Percentiles rank a stretch among this genome's conserved stretches.
These are phyloP conservation scores for Fusarium sp. DNA, from an alignment of 2,329 filamentous ascomycete species.

Conservation along the genomic window DNA sequence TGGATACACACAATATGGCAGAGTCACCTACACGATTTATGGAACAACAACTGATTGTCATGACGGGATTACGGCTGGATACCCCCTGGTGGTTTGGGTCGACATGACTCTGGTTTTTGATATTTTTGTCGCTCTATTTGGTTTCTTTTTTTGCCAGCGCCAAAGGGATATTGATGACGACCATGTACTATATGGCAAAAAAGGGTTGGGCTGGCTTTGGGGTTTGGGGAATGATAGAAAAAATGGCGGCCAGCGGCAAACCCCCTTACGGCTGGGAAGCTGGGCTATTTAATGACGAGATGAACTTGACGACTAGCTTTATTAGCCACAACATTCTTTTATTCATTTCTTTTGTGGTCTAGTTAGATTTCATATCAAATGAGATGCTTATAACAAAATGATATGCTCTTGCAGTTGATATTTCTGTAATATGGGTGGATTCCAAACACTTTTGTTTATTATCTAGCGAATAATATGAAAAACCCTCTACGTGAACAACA, in stretches of 20 bases:
- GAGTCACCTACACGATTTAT: conserved; percentile 28
- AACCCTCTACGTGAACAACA: conserved; percentile 27
- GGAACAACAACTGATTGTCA: conserved; percentile 26
- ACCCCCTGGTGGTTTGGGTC: conserved; percentile 27
- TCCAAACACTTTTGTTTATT: conserved; percentile 26
- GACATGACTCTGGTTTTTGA: conserved; percentile 15
- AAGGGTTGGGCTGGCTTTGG: conserved; percentile 22
- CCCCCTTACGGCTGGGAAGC: conserved; percentile 30
- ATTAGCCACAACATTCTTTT: conserved; percentile 19
- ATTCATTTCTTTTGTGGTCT: conserved; percentile 10
- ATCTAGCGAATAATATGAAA: conserved; percentile 29
- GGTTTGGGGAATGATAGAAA: conserved; percentile 43
- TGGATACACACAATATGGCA: conserved; percentile 37
- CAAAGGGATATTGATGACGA: conserved; percentile 34
- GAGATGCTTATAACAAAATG: conserved; percentile 11
- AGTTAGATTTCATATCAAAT: conserved; percentile 28
- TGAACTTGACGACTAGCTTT: conserved; percentile 46
- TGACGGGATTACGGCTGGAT: conserved; percentile 41
- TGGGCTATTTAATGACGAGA: conserved; percentile 45
- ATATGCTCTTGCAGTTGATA: background rate
- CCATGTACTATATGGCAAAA: conserved; percentile 43
- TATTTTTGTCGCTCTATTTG: conserved; percentile 2
- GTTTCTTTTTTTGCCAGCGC: conserved; percentile 33
- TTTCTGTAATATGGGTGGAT: background rate
- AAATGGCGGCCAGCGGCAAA: conserved; percentile 39